phyloP scores from a whole-genome alignment of 106 monocot species.

The Vanilla planifolia region DNA sequence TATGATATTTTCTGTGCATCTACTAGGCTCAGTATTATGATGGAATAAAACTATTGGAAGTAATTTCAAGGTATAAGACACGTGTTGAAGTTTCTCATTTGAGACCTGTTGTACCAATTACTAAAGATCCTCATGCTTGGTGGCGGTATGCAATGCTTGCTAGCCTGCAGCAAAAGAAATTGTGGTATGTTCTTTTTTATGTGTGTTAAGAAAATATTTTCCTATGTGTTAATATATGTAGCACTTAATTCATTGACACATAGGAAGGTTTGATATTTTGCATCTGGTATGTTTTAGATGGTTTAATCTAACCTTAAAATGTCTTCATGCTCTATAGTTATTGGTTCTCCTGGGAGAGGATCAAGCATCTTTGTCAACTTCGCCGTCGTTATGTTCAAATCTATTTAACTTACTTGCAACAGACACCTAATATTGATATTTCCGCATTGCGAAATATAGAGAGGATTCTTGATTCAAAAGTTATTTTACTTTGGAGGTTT shows the following conservation, averaged over 20 bases:
- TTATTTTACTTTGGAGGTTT: conserved; percentile 91
- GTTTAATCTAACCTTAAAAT: neutral
- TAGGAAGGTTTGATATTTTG: neutral
- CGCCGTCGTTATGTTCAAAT: conserved; percentile 87
- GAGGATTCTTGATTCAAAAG: conserved; percentile 85
- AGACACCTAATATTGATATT: conserved; percentile 29
- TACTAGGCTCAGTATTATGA: conserved; percentile 93
- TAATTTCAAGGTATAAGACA: conserved; percentile 71
- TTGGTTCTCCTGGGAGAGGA: conserved; percentile 94
- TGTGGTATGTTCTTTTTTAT: conserved; percentile 40
- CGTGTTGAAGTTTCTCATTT: conserved; percentile 91
- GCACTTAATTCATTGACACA: neutral
- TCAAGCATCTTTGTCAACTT: conserved; percentile 86
- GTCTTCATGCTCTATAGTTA: conserved; percentile 26
- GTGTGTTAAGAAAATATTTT: neutral
- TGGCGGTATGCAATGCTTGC: conserved; percentile 93
- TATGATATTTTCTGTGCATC: conserved; percentile 4
- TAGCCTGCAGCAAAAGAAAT: conserved; percentile 79
- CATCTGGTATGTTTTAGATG: neutral
- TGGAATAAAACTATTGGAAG: conserved; percentile 80
- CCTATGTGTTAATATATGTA: too few relatives aligned
- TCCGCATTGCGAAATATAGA: conserved; percentile 75
- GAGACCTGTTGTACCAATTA: conserved; percentile 60
- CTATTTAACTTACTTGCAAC: conserved; percentile 64
- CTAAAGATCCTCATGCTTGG: conserved; percentile 71